These are phyloP conservation scores for Fusarium concolor DNA, from an alignment of 2,329 filamentous ascomycete genomes.

Conservation along the genomic window DNA sequence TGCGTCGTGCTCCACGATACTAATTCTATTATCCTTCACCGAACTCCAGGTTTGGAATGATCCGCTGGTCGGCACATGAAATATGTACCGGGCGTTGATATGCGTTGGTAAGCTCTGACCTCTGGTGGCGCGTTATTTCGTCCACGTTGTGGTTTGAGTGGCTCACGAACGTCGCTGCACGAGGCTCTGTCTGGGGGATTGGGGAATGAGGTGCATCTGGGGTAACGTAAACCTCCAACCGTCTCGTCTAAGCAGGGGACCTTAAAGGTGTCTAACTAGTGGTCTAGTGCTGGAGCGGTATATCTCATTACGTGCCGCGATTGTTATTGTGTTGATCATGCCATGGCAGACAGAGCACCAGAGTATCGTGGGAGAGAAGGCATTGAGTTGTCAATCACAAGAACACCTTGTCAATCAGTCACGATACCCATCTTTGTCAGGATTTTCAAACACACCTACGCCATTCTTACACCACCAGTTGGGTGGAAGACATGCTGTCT, in stretches of 20 bases:
- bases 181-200: slow-evolving; percentile 23
- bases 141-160: slow-evolving; percentile 47
- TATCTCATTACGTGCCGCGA: background rate
- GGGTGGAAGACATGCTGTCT: background rate
- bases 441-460: slow-evolving; percentile 24
- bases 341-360: background rate
- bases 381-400: slow-evolving; percentile 8
- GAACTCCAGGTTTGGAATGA: slow-evolving; percentile 31
- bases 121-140: slow-evolving; percentile 24
- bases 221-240: slow-evolving; percentile 30
- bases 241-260: slow-evolving; percentile 22
- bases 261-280: slow-evolving; percentile 14
- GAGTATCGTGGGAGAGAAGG: background rate
- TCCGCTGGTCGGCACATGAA: slow-evolving; percentile 25
- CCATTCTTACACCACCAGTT: slow-evolving; percentile 33
- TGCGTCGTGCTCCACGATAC: slow-evolving; percentile 20
- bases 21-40: slow-evolving; percentile 19
- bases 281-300: slow-evolving; percentile 4
- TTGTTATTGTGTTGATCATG: background rate
- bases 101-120: slow-evolving; percentile 23
- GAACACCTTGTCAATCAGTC: background rate
- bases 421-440: background rate
- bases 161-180: slow-evolving; percentile 33
- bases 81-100: background rate
- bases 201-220: slow-evolving; percentile 38